Evolutionary conservation across 257 asterid genomes (phyloP).

Genomic region (Plantago major): DNA sequence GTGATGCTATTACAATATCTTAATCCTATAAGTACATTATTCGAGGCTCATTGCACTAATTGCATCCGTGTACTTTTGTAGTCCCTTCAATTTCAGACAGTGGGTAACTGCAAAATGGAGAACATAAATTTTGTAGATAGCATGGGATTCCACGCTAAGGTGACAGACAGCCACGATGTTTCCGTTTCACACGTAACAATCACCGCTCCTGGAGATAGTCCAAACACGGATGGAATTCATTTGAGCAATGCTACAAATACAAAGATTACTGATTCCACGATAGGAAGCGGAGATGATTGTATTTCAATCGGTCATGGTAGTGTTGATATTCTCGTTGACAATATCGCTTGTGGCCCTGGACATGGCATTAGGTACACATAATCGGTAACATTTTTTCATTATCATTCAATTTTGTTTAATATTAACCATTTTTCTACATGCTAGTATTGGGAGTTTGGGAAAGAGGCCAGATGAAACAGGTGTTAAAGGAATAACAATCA

Average conservation of each 20-base stretch:
- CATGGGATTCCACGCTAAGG: constrained; percentile 64
- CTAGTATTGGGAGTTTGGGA: constrained; percentile 79
- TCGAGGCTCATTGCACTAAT: background rate
- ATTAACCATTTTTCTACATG: background rate
- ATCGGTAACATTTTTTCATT: too few species aligned
- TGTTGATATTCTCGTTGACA: constrained; percentile 23
- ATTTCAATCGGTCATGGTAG: constrained; percentile 48
- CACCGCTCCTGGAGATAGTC: constrained; percentile 63
- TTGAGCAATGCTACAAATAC: constrained; percentile 32
- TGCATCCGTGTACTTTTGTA: constrained; percentile 16
- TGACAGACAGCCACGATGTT: constrained; percentile 35
- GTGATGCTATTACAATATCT: constrained; percentile 9
- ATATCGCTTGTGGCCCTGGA: constrained; percentile 53
- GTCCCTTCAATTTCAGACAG: constrained; percentile 37
- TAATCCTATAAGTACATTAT: too few species aligned
- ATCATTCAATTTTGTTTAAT: background rate
- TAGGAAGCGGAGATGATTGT: constrained; percentile 62
- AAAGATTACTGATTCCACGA: constrained; percentile 30
- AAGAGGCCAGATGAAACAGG: constrained; percentile 37
- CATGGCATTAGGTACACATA: constrained; percentile 48
- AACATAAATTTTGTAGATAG: constrained; percentile 36
- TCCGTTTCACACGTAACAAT: constrained; percentile 27
- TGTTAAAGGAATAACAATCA: constrained; percentile 35
- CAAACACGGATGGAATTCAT: constrained; percentile 80
- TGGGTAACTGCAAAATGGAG: constrained; percentile 20